Evolutionary conservation across 805 yeast species (phyloP).

Genomic region (Blastobotrys robertii): DNA sequence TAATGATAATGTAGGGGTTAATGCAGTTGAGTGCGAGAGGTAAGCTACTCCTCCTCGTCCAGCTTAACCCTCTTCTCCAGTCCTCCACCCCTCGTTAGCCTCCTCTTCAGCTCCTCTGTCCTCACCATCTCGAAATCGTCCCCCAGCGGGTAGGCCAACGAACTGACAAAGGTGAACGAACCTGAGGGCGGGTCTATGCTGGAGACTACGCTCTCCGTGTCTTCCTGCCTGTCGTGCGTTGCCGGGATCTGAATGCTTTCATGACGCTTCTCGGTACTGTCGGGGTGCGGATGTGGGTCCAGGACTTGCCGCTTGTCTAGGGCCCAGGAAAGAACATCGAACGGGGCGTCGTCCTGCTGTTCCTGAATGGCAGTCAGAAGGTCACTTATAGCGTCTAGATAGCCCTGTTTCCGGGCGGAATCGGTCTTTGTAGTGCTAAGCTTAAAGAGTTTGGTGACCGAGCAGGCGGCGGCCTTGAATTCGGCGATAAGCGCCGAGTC

Average conservation of each 20-base stretch:
- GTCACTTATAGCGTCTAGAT: slow-evolving; percentile 18
- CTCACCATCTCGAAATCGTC: background rate
- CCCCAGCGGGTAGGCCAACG: background rate
- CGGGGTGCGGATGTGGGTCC: too few species aligned
- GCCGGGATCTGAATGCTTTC: background rate
- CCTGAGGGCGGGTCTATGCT: background rate
- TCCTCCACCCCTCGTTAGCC: background rate
- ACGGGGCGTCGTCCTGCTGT: slow-evolving; percentile 10
- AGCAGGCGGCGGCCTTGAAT: slow-evolving; percentile 21
- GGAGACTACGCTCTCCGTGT: background rate
- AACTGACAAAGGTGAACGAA: background rate
- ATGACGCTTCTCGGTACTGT: too few species aligned
- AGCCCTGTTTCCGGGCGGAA: slow-evolving; percentile 16
- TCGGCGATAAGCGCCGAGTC: slow-evolving; percentile 15
- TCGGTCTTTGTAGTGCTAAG: slow-evolving; percentile 15
- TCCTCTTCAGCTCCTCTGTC: slow-evolving; percentile 1
- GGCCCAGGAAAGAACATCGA: slow-evolving; percentile 18
- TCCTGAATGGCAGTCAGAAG: slow-evolving; percentile 13
- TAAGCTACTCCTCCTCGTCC: too few species aligned
- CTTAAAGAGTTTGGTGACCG: slow-evolving; percentile 23
- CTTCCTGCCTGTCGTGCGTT: background rate
- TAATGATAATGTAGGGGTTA: too few species aligned
- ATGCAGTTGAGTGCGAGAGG: too few species aligned
- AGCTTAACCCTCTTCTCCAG: background rate
- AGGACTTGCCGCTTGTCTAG: slow-evolving; percentile 4